A percentile compares a stretch with the other conserved stretches of the same genome.
phyloP scores from a whole-genome alignment of 2,329 filamentous ascomycete genomes.

The Xylariaceae sp. region DNA sequence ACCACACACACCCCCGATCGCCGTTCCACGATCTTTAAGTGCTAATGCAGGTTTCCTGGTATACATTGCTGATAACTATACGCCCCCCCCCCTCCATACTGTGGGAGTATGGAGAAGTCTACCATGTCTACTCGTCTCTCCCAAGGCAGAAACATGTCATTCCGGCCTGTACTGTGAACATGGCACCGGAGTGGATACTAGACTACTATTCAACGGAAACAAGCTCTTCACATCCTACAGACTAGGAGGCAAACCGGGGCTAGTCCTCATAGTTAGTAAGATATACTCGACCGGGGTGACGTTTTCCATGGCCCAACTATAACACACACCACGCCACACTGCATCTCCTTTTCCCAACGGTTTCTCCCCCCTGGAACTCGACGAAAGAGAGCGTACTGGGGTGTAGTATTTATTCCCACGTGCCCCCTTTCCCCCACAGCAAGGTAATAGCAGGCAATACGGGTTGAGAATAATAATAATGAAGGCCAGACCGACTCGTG shows the following conservation, averaged over 20 bases:
- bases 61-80: slow-evolving; percentile 25
- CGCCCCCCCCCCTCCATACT: slow-evolving; percentile 16
- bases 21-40: slow-evolving; percentile 10
- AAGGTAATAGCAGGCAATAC: not conserved
- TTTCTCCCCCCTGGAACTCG: no score
- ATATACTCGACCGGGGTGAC: no score
- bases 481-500: not conserved
- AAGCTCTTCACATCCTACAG: no score
- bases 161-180: no score
- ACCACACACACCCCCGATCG: slow-evolving; percentile 12
- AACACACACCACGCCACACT: no score
- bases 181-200: no score
- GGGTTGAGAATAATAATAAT: no score
- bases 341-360: no score
- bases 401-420: not conserved
- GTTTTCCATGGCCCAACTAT: no score
- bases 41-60: slow-evolving; percentile 20
- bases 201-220: no score
- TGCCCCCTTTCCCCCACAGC: not conserved
- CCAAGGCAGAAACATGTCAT: slow-evolving; percentile 20
- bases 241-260: no score
- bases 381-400: not conserved
- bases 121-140: slow-evolving; percentile 4
- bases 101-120: slow-evolving; percentile 3
- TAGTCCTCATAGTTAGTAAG: no score